Base-by-base conservation (phyloP, 192 early-diverging fungal genomes). In the Powellomyces hirtus region DNA sequence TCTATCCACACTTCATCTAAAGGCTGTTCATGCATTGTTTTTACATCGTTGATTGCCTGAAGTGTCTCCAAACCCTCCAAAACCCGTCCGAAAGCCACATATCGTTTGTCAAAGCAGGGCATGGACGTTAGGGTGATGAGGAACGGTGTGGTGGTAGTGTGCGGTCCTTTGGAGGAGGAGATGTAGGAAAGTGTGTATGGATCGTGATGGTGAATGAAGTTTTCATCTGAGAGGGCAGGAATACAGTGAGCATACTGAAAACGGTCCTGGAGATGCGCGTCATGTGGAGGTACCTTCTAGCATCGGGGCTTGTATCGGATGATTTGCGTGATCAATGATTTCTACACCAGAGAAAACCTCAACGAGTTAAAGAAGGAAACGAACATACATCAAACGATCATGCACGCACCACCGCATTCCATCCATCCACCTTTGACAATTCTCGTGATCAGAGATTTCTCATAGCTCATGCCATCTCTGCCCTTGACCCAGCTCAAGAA, bases 51-150 rank as follows among this genome's bases (percentile, higher is more conserved):
- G 29, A 79, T 72, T 52, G 45, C 44, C 31, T 61, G 37, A 33
- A 82, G 46, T 6, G 76, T 73, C 27, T 75, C 60, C 24, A 58
- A 59, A 16, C 77, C 81, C 49, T 82, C 78, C 38, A 84, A 34
- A 22, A 80, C 70, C 33, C 73, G 56, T 6, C 82, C 82, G 62
- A 84, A 73, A 24, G 70, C 75, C 7, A 81, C 77, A 67, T 70
- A 81, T 59, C 79, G 77, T 26, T 68, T 58, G 74, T 84, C 79
- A 71, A 84, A 81, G 46, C 68, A 75, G 34, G 75, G 73, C 72
- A 80, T 77, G 8, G 75, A 62, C 14, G 68, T 58, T 18, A 79
- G 38, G 16, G 75, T 63, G 22, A 84, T 77, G 73, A 81, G 78
- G 62, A 84, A 84, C 11, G 76, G 62, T 0, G 71, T 68, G 34